phyloP scores from a whole-genome alignment of 441 rosid genomes.

The Erodium trifolium region DNA sequence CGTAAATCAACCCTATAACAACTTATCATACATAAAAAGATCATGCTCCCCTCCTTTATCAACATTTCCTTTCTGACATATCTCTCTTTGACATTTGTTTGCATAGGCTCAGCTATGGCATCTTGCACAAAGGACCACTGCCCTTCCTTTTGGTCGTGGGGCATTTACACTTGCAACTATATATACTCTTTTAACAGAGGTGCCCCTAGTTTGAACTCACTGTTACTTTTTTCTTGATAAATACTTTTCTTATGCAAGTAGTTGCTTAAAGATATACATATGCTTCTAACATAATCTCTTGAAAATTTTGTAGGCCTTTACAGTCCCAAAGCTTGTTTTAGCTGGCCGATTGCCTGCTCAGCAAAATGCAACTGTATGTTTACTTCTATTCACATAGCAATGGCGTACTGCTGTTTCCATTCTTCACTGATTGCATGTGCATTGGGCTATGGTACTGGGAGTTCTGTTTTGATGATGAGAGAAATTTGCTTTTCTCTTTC shows the following conservation, averaged over 20 bases:
- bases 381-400: constrained; percentile 13
- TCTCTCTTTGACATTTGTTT: constrained; percentile 22
- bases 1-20: neutral
- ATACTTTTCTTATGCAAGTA: constrained; percentile 14
- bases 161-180: constrained; percentile 96
- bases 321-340: constrained; percentile 96
- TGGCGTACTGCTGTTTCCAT: constrained; percentile 9
- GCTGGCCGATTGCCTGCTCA: constrained; percentile 99
- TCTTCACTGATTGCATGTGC: constrained; percentile 15
- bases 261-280: constrained; percentile 18
- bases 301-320: constrained; percentile 62
- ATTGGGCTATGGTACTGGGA: neutral
- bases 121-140: constrained; percentile 94
- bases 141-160: constrained; percentile 97
- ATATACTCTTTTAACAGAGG: constrained; percentile 94
- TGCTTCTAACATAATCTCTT: constrained; percentile 22
- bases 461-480: neutral
- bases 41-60: neutral
- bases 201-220: constrained; percentile 18
- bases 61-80: neutral
- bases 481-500: neutral
- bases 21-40: neutral
- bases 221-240: neutral
- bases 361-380: constrained; percentile 97
- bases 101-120: constrained; percentile 94